Evolutionary conservation across 768 basidiomycete genomes (phyloP).

Genomic region (Lactifluus subvellereus): DNA sequence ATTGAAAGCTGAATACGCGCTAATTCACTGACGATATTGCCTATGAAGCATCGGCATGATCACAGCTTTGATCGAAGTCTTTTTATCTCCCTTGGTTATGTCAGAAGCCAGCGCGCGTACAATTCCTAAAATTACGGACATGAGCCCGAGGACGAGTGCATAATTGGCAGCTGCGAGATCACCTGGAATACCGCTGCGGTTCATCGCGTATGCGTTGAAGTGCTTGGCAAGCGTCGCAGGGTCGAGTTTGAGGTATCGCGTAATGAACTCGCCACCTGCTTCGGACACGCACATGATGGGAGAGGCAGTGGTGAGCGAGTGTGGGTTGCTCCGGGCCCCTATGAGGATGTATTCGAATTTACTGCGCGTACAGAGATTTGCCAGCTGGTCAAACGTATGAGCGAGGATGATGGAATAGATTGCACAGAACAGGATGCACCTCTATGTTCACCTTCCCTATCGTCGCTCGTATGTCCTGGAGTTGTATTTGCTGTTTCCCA

Average conservation of each 20-base stretch:
- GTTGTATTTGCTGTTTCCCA: background rate
- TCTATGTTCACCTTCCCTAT: background rate
- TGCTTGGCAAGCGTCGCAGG: background rate
- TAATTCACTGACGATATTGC: background rate
- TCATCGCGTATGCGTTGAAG: background rate
- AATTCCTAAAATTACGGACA: background rate
- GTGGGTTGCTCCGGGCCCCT: background rate
- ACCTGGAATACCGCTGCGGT: background rate
- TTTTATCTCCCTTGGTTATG: background rate
- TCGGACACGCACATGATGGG: background rate
- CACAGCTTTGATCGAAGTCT: background rate
- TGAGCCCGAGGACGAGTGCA: background rate
- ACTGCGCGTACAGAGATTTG: background rate
- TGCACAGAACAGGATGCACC: background rate
- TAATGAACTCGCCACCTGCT: background rate
- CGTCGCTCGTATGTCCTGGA: background rate
- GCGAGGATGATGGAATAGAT: background rate
- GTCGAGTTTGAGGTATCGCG: background rate
- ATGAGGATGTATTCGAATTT: background rate
- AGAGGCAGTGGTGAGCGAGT: background rate
- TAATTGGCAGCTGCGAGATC: background rate
- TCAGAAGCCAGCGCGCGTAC: background rate
- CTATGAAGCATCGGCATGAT: background rate
- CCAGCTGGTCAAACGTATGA: background rate
- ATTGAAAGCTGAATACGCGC: too few species aligned